Base-by-base conservation (phyloP, 2,329 filamentous ascomycete species). In the Amylocarpus encephaloides region DNA sequence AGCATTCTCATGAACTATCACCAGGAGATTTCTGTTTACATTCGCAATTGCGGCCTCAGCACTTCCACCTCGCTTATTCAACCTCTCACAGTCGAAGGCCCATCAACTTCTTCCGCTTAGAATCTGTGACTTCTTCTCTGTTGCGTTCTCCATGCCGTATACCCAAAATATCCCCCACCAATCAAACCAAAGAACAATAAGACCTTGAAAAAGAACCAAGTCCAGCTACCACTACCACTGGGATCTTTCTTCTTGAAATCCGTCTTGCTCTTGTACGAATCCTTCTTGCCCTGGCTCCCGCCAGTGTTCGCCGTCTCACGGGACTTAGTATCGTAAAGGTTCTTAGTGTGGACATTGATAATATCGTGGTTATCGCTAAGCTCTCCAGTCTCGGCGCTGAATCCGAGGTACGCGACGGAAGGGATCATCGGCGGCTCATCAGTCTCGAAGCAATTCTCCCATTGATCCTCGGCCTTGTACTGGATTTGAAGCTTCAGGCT, bases 361-460 rank as follows among this genome's bases (percentile, higher is more conserved):
- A 98, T 94, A 71, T 98, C 93, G 76, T 96, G 92, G 76, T 95
- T 95, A 73, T 98, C 93, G 70, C 84, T 89, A 59, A 98, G 80
- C 74, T 98, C 92, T 65, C 93, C 93, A 13, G 93, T 97, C 75
- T 97, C 92, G 50, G 88, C 86, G 61, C 80, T 85, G 72, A 88
- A 88, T 51, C 84, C 85, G 22, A 88, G 80, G 67, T 88, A 88
- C 33, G 82, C 77, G 43, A 86, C 82, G 51, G 82, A 75, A 48
- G 93, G 93, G 58, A 98, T 85, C 62, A 87, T 83, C 30, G 86
- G 85, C 32, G 80, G 80, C 53, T 82, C 71, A 54, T 76, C 76
- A 16, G 79, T 80, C 64, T 88, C 84, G 72, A 98, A 98, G 78
- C 93, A 98, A 52, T 83, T 74, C 55, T 83, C 84, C 92, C 92